phyloP scores from a whole-genome alignment of 495 filamentous ascomycete genomes.

The Sphaerosporella brunnea region DNA sequence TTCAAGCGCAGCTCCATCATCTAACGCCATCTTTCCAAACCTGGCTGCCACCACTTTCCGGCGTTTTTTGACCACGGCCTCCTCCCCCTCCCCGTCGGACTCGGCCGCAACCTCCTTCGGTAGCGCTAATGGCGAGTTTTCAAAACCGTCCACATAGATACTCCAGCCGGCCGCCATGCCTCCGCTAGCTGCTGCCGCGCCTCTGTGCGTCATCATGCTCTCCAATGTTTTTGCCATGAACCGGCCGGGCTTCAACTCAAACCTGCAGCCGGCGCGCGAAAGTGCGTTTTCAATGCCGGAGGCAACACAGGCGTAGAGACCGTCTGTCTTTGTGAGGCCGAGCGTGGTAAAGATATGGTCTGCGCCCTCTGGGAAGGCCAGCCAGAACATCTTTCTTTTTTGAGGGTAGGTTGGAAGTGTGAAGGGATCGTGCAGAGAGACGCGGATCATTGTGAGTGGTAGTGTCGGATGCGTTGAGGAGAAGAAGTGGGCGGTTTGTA shows the following conservation, averaged over 20 bases:
- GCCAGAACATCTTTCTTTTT: constrained; percentile 38
- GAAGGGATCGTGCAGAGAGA: constrained; percentile 42
- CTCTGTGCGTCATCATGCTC: constrained; percentile 46
- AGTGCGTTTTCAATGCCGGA: constrained; percentile 64
- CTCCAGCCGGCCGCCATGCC: constrained; percentile 56
- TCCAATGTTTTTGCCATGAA: constrained; percentile 50
- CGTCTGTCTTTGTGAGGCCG: constrained; percentile 38
- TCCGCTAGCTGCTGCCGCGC: constrained; percentile 44
- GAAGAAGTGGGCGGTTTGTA: constrained; percentile 67
- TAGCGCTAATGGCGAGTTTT: constrained; percentile 1
- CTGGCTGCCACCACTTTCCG: not conserved
- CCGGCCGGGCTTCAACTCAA: constrained; percentile 44
- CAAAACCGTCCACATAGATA: constrained; percentile 38
- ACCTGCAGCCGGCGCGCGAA: constrained; percentile 48
- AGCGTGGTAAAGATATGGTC: constrained; percentile 58
- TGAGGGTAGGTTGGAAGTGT: constrained; percentile 37
- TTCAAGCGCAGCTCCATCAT: not conserved
- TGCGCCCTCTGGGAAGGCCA: constrained; percentile 55
- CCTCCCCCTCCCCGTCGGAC: not conserved
- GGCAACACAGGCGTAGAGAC: constrained; percentile 48
- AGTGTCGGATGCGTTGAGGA: constrained; percentile 44
- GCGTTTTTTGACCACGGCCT: not conserved
- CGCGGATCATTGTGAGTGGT: constrained; percentile 51
- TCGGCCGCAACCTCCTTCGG: not conserved
- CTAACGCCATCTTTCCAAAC: not conserved